These are phyloP conservation scores for Kazachstania sp. DNA, from an alignment of 1,139 yeast genomes.

Conservation along the genomic window DNA sequence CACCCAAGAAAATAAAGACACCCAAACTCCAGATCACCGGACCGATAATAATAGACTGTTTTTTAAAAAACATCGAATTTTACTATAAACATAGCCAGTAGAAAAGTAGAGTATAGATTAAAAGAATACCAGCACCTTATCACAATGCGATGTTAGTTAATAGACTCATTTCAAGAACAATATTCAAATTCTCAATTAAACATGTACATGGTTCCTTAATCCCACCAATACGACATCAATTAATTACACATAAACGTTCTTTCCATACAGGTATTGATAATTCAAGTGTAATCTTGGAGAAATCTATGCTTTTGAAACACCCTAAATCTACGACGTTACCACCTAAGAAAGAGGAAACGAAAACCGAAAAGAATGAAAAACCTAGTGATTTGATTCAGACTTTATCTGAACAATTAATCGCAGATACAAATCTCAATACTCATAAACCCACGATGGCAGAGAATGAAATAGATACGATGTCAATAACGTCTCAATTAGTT, in stretches of 20 bases:
- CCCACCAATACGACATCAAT: too few species aligned
- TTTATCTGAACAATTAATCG: conserved; percentile 24
- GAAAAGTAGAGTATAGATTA: too few species aligned
- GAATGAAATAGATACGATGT: conserved; percentile 16
- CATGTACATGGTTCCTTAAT: too few species aligned
- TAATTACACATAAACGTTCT: neutral
- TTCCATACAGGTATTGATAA: conserved; percentile 2
- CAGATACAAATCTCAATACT: conserved; percentile 20
- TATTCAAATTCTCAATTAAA: neutral
- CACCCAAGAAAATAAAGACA: too few species aligned
- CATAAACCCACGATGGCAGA: conserved; percentile 26
- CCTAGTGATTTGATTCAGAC: conserved; percentile 17
- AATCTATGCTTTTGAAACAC: conserved; percentile 3
- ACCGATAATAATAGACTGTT: too few species aligned
- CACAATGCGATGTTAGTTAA: neutral
- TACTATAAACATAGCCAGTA: too few species aligned
- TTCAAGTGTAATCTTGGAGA: neutral
- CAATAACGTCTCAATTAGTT: conserved; percentile 7
- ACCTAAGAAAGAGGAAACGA: neutral
- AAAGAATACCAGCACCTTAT: too few species aligned
- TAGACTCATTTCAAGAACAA: neutral
- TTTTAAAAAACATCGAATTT: too few species aligned
- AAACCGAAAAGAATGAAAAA: conserved; percentile 3
- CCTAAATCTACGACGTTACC: neutral
- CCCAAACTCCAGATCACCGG: too few species aligned